Base-by-base conservation (phyloP, 331 rosid species). In the Acacia pycnantha region DNA sequence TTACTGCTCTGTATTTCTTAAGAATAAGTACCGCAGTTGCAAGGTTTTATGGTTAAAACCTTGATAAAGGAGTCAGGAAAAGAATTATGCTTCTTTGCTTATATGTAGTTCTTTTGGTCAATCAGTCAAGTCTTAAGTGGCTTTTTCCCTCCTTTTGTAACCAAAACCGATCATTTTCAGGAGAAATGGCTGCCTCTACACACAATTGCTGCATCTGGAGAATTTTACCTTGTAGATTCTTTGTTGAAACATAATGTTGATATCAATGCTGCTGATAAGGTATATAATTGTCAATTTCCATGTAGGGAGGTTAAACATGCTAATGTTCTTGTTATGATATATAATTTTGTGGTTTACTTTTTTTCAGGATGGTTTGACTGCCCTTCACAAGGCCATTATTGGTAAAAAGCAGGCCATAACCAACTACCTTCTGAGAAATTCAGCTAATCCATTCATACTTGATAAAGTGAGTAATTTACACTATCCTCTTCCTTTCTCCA, bases 171-270 rank as follows among this genome's bases (percentile, higher is more conserved):
- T 56, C 56, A 5, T 88, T 87, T 90, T 81, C 90, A 95, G 99
- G 93, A 68, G 4, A 88, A 90, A 79, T 95, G 99, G 98, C 85
- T 90, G 58, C 99, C 98, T 50, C 88, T 95, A 76, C 98, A 95
- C 76, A 87, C 97, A 44, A 89, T 93, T 58, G 98, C 92, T 77
- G 94, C 98, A 50, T 89, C 92, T 6, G 95, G 97, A 82, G 99
- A 92, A 62, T 88, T 91, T 87, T 88, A 88, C 81, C 93, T 92
- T 71, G 40, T 93, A 78, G 91, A 92, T 67, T 85, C 91, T 79
- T 77, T 93, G 85, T 76, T 92, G 88, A 92, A 91, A 88, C 94
- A 92, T 79, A 86, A 87, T 81, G 91, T 89, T 79, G 94, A 91
- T 84, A 87, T 95, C 73, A 92, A 92, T 90, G 94, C 92, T 4